Evolutionary conservation across 345 rosid species (phyloP).

Genomic region (Hirschfeldia incana): DNA sequence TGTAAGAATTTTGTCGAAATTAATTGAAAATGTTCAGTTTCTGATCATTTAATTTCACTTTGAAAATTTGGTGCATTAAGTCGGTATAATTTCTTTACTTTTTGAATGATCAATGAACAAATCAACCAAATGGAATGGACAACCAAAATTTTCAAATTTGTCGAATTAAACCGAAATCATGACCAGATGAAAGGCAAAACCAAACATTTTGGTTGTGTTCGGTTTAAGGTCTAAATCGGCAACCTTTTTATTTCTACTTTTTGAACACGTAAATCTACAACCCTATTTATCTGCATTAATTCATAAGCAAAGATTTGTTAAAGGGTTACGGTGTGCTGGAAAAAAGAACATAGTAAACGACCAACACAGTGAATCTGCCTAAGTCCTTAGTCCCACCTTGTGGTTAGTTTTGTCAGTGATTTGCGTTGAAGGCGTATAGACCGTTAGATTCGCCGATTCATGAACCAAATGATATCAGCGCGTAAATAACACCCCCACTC

Average conservation of each 20-base stretch:
- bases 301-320: neutral
- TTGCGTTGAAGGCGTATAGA: constrained; percentile 3
- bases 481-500: constrained; percentile 51
- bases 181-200: neutral
- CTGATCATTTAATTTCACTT: neutral
- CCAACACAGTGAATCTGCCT: constrained; percentile 9
- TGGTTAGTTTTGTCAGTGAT: constrained; percentile 42
- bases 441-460: constrained; percentile 5
- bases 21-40: neutral
- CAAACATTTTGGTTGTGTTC: neutral
- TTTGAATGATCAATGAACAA: too few relatives aligned
- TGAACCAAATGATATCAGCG: constrained; percentile 29
- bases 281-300: neutral
- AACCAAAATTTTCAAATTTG: neutral
- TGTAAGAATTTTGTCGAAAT: neutral
- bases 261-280: neutral
- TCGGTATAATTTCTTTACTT: too few relatives aligned
- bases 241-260: too few relatives aligned
- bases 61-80: neutral
- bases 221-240: neutral
- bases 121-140: neutral
- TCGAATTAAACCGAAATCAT: neutral
- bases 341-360: neutral
- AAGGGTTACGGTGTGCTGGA: neutral
- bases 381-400: neutral